A percentile compares a stretch with the other conserved stretches of the same genome.
Conservation (phyloP, 139 green algal species). For the Tetradesmus obliquus region DNA sequence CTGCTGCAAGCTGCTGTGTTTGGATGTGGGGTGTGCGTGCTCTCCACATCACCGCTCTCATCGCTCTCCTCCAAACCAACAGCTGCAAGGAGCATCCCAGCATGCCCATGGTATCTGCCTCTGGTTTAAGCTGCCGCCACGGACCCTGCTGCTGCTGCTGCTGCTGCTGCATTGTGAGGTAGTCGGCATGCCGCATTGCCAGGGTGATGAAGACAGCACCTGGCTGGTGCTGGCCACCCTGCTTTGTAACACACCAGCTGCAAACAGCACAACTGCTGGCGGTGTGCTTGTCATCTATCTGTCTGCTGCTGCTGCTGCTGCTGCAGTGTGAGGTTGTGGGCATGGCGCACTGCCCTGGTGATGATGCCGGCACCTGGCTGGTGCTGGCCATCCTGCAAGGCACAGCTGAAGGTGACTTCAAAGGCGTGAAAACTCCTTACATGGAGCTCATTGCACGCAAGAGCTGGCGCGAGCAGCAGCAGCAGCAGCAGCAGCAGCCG, state of each 20-base stretch:
- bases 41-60: too few species aligned
- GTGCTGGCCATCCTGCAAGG: conserved; percentile 22
- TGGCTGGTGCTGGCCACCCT: not conserved
- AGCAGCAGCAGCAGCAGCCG: not conserved
- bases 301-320: conserved; percentile 1
- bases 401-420: not conserved
- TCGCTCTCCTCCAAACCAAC: too few species aligned
- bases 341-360: conserved; percentile 29
- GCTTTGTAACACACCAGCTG: not conserved
- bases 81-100: too few species aligned
- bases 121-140: too few species aligned
- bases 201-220: not conserved
- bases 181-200: not conserved
- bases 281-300: not conserved
- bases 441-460: conserved; percentile 12
- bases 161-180: too few species aligned
- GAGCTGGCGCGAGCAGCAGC: not conserved
- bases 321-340: conserved; percentile 21
- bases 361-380: conserved; percentile 5
- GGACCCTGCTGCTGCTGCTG: too few species aligned
- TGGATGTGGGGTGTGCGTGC: too few species aligned
- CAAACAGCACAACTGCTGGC: too few species aligned
- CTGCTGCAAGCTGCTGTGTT: too few species aligned
- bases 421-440: not conserved
- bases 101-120: too few species aligned